Evolutionary conservation across 106 monocot genomes (phyloP).

Genomic region (Vanilla planifolia): DNA sequence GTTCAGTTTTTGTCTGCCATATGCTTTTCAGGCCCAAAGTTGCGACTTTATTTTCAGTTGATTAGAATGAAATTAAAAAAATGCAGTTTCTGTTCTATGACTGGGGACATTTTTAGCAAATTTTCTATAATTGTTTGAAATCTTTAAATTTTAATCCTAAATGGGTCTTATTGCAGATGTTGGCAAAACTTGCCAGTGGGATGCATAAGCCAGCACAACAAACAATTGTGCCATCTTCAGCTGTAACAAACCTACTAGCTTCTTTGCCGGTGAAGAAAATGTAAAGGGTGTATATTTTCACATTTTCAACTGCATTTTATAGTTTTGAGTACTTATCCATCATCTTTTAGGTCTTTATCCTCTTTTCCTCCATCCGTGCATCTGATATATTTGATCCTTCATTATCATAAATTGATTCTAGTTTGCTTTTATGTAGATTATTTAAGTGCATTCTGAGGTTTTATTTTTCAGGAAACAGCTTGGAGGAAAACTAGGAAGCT

Average conservation of each 20-base stretch:
- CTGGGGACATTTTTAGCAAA: too few relatives aligned
- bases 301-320: conserved; percentile 3
- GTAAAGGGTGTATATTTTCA: conserved; percentile 30
- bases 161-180: conserved; percentile 52
- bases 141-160: neutral
- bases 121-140: neutral
- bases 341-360: neutral
- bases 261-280: conserved; percentile 95
- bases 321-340: neutral
- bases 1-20: too few relatives aligned
- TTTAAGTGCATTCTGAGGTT: neutral
- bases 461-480: conserved; percentile 68
- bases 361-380: neutral
- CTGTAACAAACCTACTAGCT: conserved; percentile 70
- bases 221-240: conserved; percentile 82
- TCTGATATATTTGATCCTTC: neutral
- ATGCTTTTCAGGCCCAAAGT: too few relatives aligned
- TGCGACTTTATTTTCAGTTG: too few relatives aligned
- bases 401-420: neutral
- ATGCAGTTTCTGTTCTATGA: too few relatives aligned
- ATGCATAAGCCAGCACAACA: conserved; percentile 99
- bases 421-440: conserved; percentile 1
- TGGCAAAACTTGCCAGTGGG: conserved; percentile 91
- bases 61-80: too few relatives aligned
- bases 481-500: conserved; percentile 90